Conservation (phyloP, 805 yeast genomes). For the Pichia cabralensis region DNA sequence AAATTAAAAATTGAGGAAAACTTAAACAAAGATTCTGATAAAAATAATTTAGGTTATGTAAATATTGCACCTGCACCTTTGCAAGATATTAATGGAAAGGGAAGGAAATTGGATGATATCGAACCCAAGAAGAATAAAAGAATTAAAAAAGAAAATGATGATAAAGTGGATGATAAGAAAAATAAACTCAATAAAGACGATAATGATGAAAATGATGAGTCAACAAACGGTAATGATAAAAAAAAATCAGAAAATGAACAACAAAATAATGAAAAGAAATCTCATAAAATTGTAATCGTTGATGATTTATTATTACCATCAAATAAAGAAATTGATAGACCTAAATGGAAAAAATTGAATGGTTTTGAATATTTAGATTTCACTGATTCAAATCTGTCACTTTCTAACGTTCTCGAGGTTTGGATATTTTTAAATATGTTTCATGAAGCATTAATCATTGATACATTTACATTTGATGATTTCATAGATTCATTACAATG, state of each 20-base stretch:
- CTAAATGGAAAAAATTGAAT: slow-evolving; percentile 18
- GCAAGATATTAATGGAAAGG: not conserved
- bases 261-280: slow-evolving; percentile 2
- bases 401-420: slow-evolving; percentile 46
- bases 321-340: slow-evolving; percentile 14
- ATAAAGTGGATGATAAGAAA: not conserved
- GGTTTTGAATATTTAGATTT: slow-evolving; percentile 14
- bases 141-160: not conserved
- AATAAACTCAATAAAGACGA: not conserved
- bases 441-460: slow-evolving; percentile 52
- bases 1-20: not conserved
- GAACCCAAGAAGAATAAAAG: not conserved
- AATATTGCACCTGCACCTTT: slow-evolving; percentile 8
- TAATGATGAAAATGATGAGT: not conserved
- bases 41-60: slow-evolving; percentile 1
- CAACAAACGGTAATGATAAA: not conserved
- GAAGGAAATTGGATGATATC: too few species aligned
- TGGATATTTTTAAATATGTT: slow-evolving; percentile 74
- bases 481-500: slow-evolving; percentile 48
- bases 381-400: not conserved
- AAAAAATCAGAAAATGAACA: too few species aligned
- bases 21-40: not conserved
- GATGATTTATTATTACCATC: slow-evolving; percentile 27
- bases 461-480: slow-evolving; percentile 73
- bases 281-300: slow-evolving; percentile 11